Conservation (phyloP, 139 green algal species). For the Limnomonas spitsbergensis region DNA sequence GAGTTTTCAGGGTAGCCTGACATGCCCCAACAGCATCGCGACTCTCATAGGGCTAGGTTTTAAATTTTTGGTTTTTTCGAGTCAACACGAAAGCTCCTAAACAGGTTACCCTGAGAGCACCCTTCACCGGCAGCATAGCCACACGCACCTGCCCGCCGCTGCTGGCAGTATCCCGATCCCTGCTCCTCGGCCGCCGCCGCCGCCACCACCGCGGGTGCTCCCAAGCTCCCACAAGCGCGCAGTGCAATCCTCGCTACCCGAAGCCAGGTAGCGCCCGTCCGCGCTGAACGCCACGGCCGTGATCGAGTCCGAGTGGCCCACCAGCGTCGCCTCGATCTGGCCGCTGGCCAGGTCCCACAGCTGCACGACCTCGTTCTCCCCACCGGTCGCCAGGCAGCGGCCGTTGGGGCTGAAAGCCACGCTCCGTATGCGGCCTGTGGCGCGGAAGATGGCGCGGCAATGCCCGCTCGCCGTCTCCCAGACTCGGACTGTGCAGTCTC, state of each 20-base stretch:
- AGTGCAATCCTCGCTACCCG: neutral
- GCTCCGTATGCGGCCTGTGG: neutral
- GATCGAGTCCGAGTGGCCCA: neutral
- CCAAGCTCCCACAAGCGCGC: neutral
- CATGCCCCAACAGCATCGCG: no score
- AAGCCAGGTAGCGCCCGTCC: neutral
- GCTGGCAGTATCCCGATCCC: no score
- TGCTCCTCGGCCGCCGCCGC: no score
- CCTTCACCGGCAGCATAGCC: no score
- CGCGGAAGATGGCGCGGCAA: neutral
- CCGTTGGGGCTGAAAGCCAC: conserved; percentile 7
- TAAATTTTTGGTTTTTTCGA: no score
- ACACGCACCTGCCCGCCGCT: no score
- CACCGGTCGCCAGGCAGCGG: conserved; percentile 34
- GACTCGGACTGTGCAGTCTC: neutral
- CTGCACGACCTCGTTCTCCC: conserved; percentile 54
- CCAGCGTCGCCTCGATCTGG: neutral
- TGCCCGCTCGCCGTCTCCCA: conserved; percentile 1
- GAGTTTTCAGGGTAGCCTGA: no score
- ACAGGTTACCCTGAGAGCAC: neutral
- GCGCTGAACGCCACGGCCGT: neutral
- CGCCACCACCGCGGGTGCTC: neutral
- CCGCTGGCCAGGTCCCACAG: conserved; percentile 2
- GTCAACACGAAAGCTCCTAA: neutral
- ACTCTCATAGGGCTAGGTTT: no score